Conservation (phyloP, 345 rosid species). For the Eucalyptus curtisii region DNA sequence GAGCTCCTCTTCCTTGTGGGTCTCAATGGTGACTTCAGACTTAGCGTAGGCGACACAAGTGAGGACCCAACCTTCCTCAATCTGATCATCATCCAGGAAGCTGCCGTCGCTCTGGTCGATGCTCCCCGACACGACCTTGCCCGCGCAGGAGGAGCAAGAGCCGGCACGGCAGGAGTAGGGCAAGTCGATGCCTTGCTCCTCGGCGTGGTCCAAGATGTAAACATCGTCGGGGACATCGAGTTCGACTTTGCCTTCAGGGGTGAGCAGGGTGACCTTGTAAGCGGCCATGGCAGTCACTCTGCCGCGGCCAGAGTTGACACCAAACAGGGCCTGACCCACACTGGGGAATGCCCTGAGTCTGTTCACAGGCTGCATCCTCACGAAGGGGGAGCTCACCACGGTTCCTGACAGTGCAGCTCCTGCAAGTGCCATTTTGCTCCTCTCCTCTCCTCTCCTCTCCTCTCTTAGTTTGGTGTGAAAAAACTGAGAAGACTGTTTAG, state of each 20-base stretch:
- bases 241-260: conserved; percentile 50
- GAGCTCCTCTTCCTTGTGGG: conserved; percentile 91
- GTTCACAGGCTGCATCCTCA: conserved; percentile 24
- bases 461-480: neutral
- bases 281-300: conserved; percentile 49
- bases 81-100: conserved; percentile 83
- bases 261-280: conserved; percentile 67
- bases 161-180: conserved; percentile 99
- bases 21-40: conserved; percentile 47
- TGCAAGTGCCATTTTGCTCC: neutral
- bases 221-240: conserved; percentile 44
- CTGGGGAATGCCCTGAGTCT: conserved; percentile 32
- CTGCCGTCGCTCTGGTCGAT: conserved; percentile 80
- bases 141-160: conserved; percentile 84
- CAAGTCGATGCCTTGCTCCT: conserved; percentile 62
- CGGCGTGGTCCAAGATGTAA: conserved; percentile 62
- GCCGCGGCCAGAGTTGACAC: conserved; percentile 37
- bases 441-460: neutral
- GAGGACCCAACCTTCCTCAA: conserved; percentile 52
- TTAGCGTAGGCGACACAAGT: conserved; percentile 71
- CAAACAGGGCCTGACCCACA: conserved; percentile 41
- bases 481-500: neutral
- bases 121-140: conserved; percentile 29
- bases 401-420: conserved; percentile 54
- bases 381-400: conserved; percentile 49